A percentile compares a stretch with the other conserved stretches of the same genome.
phyloP scores from a whole-genome alignment of 148 eudicot genomes.

The Nepenthes gracilis region DNA sequence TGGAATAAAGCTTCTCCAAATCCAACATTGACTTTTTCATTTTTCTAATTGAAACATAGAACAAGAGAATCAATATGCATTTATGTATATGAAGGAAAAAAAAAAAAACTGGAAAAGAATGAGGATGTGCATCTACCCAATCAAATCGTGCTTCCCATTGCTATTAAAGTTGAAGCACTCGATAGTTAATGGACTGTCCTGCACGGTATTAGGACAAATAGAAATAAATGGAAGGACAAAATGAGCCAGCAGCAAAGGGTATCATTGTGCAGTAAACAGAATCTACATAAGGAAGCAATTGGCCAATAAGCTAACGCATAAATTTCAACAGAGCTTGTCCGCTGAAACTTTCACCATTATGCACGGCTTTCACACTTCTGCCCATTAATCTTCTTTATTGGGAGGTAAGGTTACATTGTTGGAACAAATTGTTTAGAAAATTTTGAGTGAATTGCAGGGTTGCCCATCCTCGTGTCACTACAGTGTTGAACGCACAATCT shows the following conservation, averaged over 20 bases:
- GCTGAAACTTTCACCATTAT: too few species aligned
- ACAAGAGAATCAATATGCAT: constrained; percentile 10
- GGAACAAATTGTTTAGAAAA: too few species aligned
- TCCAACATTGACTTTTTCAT: constrained; percentile 61
- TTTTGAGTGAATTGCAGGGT: background rate
- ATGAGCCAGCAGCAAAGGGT: background rate
- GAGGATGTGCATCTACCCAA: constrained; percentile 46
- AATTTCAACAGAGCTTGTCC: background rate
- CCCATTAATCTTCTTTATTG: too few species aligned
- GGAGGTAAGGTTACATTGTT: too few species aligned
- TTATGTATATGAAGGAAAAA: background rate
- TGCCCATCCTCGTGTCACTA: background rate
- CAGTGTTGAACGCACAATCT: background rate
- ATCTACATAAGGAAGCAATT: background rate
- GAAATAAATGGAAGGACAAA: constrained; percentile 5
- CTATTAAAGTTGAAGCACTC: constrained; percentile 90
- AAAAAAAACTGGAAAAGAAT: constrained; percentile 5
- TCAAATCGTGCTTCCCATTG: constrained; percentile 83
- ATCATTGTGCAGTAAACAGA: background rate
- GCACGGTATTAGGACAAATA: constrained; percentile 24
- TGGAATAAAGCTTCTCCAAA: constrained; percentile 58
- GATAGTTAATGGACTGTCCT: constrained; percentile 74
- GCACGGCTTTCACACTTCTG: too few species aligned
- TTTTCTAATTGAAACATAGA: constrained; percentile 38
- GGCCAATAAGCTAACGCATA: background rate